Evolutionary conservation across 805 yeast genomes (phyloP).

Genomic region (Hermanozyma aechmeae): DNA sequence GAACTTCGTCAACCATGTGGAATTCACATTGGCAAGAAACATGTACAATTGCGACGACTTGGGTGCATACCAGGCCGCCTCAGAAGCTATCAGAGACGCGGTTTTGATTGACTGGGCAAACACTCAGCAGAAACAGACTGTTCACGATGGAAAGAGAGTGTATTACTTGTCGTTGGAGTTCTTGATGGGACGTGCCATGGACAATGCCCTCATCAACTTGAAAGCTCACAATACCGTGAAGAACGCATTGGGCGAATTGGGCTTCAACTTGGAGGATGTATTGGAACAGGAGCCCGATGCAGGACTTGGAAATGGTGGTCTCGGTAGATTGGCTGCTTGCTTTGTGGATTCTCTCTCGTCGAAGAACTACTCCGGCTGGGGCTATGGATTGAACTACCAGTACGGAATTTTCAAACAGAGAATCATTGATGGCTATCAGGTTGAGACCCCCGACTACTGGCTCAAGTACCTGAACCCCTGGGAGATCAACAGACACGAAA

Average conservation of each 20-base stretch:
- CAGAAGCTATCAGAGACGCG: conserved; percentile 69
- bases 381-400: conserved; percentile 87
- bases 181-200: conserved; percentile 91
- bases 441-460: conserved; percentile 94
- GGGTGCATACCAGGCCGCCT: conserved; percentile 89
- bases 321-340: conserved; percentile 92
- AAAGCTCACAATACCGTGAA: conserved; percentile 52
- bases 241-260: conserved; percentile 49
- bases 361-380: conserved; percentile 90
- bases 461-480: conserved; percentile 82
- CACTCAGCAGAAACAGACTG: conserved; percentile 84
- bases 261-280: conserved; percentile 81
- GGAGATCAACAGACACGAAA: conserved; percentile 84
- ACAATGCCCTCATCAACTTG: conserved; percentile 82
- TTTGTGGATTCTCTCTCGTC: conserved; percentile 83
- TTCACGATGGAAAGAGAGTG: conserved; percentile 75
- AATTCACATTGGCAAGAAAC: conserved; percentile 84
- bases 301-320: conserved; percentile 90
- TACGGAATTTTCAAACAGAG: conserved; percentile 90
- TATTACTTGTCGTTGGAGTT: conserved; percentile 84
- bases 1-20: conserved; percentile 76
- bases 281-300: conserved; percentile 87
- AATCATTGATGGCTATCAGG: conserved; percentile 87
- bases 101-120: conserved; percentile 83
- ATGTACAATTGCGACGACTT: conserved; percentile 85